phyloP scores from a whole-genome alignment of 2,329 filamentous ascomycete genomes.

The Pseudocercospora pini-densiflorae region DNA sequence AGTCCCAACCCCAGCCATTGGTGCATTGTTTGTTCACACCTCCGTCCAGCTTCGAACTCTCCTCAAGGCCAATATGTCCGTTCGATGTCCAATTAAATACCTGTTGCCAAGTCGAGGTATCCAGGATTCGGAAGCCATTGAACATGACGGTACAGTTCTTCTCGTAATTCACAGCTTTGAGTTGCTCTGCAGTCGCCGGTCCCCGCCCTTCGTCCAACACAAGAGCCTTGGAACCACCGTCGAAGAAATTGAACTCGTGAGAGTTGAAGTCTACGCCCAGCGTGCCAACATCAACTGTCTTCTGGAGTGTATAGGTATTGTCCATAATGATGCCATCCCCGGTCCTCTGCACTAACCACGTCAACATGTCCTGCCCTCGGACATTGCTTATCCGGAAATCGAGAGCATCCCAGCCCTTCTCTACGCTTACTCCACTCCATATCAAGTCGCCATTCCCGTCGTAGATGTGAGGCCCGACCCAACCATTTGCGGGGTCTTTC shows the following conservation, averaged over 20 bases:
- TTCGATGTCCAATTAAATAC: slow-evolving; percentile 41
- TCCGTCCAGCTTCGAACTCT: slow-evolving; percentile 22
- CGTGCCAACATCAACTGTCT: slow-evolving; percentile 20
- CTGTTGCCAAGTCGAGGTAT: slow-evolving; percentile 40
- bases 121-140: slow-evolving; percentile 42
- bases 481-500: slow-evolving; percentile 20
- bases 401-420: slow-evolving; percentile 11
- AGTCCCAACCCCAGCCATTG: slow-evolving; percentile 24
- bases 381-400: slow-evolving; percentile 27
- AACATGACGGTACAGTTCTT: slow-evolving; percentile 27
- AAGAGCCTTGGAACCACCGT: slow-evolving; percentile 18
- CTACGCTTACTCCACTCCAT: slow-evolving; percentile 15
- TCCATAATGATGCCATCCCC: slow-evolving; percentile 23
- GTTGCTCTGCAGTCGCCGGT: slow-evolving; percentile 17
- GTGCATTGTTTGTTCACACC: slow-evolving; percentile 14
- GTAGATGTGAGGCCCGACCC: slow-evolving; percentile 22
- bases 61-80: slow-evolving; percentile 23
- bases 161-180: slow-evolving; percentile 14
- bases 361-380: slow-evolving; percentile 20
- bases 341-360: slow-evolving; percentile 14
- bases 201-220: slow-evolving; percentile 18
- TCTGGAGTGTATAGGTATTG: slow-evolving; percentile 16
- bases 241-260: slow-evolving; percentile 27
- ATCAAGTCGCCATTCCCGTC: slow-evolving; percentile 18
- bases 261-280: slow-evolving; percentile 25